Base-by-base conservation (phyloP, 2,329 filamentous ascomycete species). In the Aureobasidium sp. region DNA sequence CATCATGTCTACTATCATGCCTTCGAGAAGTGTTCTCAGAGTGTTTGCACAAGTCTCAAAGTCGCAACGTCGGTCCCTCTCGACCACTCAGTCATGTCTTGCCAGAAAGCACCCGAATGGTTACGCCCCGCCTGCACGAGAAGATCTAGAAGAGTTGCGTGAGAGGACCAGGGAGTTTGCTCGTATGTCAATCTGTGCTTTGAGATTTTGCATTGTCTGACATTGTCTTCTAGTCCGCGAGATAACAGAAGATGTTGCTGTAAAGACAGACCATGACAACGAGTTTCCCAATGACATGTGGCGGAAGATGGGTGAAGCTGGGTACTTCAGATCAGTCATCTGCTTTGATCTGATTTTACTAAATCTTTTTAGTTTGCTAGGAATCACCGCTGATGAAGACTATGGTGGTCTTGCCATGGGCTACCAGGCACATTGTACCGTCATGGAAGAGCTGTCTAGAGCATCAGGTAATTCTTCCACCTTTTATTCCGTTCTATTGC, bases 381-480 rank as follows among this genome's bases (percentile, higher is more conserved):
- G 94, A 63, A 90, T 97, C 70, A 97, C 94, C 9, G 94, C 91
- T 20, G 90, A 96, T 70, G 91, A 96, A 76, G 88, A 91, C 62
- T 91, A 94, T 58, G 94, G 94, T 41, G 94, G 93, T 2, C 76
- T 97, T 50, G 90, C 82, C 1, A 88, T 97, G 86, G 94, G 94
- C 12, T 99, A 97, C 76, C 93, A 97, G 78, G 93, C 94, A 48
- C 94, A 99, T 77, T 96, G 91, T 72, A 80, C 96, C 7, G 91
- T 97, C 50, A 89, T 97, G 85, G 94, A 99, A 77, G 94, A 97
- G 79, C 81, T 99, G 46, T 94, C 89, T 62, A 84, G 93, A 63
- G 93, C 93, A 2, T 93, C 88, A 58, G 92, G 83, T 75, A 75
- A 62, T n/a, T 23, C 4, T 5, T 17, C 6, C 10, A 8, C 8